Base-by-base conservation (phyloP, 192 early-diverging fungal genomes). In the Coemansia sp. region DNA sequence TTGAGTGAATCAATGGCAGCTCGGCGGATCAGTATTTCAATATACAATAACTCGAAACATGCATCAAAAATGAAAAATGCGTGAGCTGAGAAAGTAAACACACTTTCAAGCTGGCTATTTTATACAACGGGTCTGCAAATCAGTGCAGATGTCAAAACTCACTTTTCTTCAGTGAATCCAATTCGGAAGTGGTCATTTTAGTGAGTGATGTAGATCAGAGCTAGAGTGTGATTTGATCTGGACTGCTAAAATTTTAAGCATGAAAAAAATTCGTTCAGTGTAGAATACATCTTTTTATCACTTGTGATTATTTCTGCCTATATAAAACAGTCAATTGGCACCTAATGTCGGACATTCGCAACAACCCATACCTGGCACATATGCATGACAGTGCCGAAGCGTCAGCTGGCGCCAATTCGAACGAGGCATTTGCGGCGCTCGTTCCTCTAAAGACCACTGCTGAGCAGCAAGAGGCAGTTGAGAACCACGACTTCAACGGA, bases 401-500 rank as follows among this genome's bases (percentile, higher is more conserved):
- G 23, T 59, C 48, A 25, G 24, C 65, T 25, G 63, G 59, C 15
- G 14, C 54, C 9, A 35, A 23, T 12, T 41, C 62, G n/a, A 75
- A 69, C 53, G 29, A 52, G 25, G 66, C 79, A 5, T 82, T 75
- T 60, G 64, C 62, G 49, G 59, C 66, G 14, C 66, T 82, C 38
- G 67, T 59, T 15, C 69, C 79, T 7, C 65, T 66, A 23, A 58
- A 69, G 49, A 76, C 79, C 14, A 99, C 93, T 2, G 89, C 90
- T 8, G 87, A 73, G 45, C 89, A 96, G 69, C 94, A 92, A 25
- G 91, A 91, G 70, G 81, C 79, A 14, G 72, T 85, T 17, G 96
- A 98, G 68, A 80, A 91, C 45, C 90, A 84, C 37, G 32, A 57
- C 5, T 57, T 70, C 66, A 99, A 94, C 83, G 89, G 88, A 14